Percentiles rank a stretch among this genome's conserved stretches.
phyloP scores from a whole-genome alignment of 139 green algal species.

The Penium margaritaceum region DNA sequence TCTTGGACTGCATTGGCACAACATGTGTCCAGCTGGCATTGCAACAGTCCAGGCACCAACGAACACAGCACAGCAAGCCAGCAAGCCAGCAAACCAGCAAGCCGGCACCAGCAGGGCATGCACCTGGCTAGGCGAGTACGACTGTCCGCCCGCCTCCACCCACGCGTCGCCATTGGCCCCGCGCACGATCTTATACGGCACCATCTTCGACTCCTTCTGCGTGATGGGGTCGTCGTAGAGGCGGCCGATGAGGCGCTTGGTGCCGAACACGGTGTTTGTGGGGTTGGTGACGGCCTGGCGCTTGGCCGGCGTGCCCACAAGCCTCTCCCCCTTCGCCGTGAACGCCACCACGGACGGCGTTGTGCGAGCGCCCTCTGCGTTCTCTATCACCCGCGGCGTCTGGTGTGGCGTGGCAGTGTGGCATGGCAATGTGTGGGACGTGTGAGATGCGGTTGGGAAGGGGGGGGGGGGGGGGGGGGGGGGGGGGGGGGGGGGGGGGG shows the following conservation, averaged over 20 bases:
- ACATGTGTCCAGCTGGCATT: too few species aligned
- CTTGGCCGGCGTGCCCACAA: constrained; percentile 82
- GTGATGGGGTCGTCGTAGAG: constrained; percentile 72
- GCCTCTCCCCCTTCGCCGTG: constrained; percentile 88
- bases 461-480: too few species aligned
- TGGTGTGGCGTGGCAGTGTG: too few species aligned
- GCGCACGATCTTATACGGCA: constrained; percentile 91
- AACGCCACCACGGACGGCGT: constrained; percentile 97
- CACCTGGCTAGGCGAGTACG: constrained; percentile 83
- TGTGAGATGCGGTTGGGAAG: too few species aligned
- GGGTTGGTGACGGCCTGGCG: constrained; percentile 92
- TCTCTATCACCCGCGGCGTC: constrained; percentile 92
- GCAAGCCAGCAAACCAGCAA: too few species aligned
- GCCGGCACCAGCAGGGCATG: too few species aligned
- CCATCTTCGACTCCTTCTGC: constrained; percentile 93
- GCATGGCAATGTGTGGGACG: too few species aligned
- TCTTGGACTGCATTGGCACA: too few species aligned
- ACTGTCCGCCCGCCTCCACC: constrained; percentile 83
- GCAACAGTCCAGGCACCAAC: too few species aligned
- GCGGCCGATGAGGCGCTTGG: constrained; percentile 92
- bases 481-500: too few species aligned
- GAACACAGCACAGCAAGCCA: too few species aligned
- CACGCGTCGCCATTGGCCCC: constrained; percentile 89
- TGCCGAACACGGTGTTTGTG: constrained; percentile 92
- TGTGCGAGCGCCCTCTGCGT: constrained; percentile 88